Percentiles rank a stretch among this genome's conserved stretches.
phyloP scores from a whole-genome alignment of 306 rosid species.

The Vigna radiata region DNA sequence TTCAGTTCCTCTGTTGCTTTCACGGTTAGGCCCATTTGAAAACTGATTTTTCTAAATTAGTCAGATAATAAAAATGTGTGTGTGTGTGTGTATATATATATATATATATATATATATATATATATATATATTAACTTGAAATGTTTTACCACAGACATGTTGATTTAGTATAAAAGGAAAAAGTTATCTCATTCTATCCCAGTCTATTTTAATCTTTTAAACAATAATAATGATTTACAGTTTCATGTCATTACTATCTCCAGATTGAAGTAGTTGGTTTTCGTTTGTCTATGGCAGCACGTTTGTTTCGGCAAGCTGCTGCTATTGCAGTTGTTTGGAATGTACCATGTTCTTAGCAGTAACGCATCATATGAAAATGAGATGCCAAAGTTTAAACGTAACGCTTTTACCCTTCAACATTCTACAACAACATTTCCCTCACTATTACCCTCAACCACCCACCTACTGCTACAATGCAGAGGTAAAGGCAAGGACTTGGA shows the following conservation, averaged over 20 bases:
- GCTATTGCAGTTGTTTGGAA: not conserved
- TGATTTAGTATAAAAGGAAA: no score
- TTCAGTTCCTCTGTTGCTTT: conserved; percentile 19
- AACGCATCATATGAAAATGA: not conserved
- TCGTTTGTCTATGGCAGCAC: not conserved
- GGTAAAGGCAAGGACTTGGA: not conserved
- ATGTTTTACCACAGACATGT: not conserved
- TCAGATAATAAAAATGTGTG: not conserved
- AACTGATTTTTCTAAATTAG: not conserved
- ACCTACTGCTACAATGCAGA: not conserved
- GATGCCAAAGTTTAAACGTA: conserved; percentile 2
- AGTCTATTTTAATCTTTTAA: not conserved
- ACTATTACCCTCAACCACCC: not conserved
- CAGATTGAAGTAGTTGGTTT: not conserved
- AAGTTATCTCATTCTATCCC: not conserved
- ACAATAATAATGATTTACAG: not conserved
- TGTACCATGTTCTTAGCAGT: not conserved
- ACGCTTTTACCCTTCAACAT: conserved; percentile 16
- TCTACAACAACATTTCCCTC: not conserved
- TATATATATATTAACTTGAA: not conserved
- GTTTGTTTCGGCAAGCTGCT: not conserved
- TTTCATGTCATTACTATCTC: not conserved
- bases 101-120: no score
- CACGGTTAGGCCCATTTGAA: conserved; percentile 5
- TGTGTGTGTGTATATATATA: no score